phyloP scores from a whole-genome alignment of 768 basidiomycete species.

The Leccinum fibrillosum region DNA sequence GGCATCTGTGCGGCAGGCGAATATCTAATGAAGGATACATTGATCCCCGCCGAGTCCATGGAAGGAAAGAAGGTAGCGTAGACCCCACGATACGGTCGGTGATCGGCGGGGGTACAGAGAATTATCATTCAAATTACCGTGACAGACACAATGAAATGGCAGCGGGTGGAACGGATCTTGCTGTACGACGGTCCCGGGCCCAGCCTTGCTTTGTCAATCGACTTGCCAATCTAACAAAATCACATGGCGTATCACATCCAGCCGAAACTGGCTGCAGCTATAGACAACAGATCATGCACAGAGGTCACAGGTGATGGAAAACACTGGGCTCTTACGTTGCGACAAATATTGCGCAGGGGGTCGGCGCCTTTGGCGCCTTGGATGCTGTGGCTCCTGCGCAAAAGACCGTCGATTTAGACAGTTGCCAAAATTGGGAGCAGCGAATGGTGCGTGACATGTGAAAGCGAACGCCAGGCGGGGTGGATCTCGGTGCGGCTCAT shows the following conservation, averaged over 20 bases:
- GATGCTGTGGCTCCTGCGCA: background rate
- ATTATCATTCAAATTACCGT: background rate
- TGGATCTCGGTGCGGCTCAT: background rate
- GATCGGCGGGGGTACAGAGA: background rate
- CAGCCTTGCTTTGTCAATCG: background rate
- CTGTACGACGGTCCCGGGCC: background rate
- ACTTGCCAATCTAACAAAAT: background rate
- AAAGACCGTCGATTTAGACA: background rate
- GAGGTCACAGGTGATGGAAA: background rate
- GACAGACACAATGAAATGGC: background rate
- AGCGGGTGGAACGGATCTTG: background rate
- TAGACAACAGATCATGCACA: background rate
- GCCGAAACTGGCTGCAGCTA: background rate
- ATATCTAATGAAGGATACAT: slow-evolving; percentile 50
- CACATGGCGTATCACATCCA: background rate
- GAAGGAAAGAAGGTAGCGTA: slow-evolving; percentile 22
- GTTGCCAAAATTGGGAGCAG: background rate
- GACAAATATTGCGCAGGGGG: background rate
- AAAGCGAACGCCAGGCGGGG: background rate
- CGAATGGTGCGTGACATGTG: background rate
- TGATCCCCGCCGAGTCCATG: slow-evolving; percentile 19
- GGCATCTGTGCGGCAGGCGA: slow-evolving; percentile 74
- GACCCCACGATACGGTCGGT: slow-evolving; percentile 23
- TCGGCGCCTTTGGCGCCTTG: background rate
- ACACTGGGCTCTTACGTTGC: background rate